phyloP scores from a whole-genome alignment of 805 yeast species.

The Clavispora phyllophila region DNA sequence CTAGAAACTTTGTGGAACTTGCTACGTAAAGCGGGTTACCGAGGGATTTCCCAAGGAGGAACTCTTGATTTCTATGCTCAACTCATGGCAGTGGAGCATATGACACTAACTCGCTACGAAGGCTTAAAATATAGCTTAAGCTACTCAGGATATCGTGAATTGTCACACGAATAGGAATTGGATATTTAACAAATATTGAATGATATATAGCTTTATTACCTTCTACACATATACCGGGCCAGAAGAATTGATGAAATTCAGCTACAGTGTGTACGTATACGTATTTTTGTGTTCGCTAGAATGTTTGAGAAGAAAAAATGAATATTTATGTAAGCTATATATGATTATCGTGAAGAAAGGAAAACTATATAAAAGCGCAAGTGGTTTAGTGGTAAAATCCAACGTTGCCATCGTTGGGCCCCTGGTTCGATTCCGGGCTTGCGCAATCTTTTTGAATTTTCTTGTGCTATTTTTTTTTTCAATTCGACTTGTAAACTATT shows the following conservation, averaged over 20 bases:
- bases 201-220: too few species aligned
- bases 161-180: not conserved
- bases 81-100: slow-evolving; percentile 30
- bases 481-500: not conserved
- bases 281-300: too few species aligned
- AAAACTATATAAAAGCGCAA: slow-evolving; percentile 9
- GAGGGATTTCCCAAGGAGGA: slow-evolving; percentile 5
- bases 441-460: slow-evolving; percentile 12
- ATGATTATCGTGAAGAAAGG: too few species aligned
- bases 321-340: too few species aligned
- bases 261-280: too few species aligned
- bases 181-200: too few species aligned
- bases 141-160: slow-evolving; percentile 20
- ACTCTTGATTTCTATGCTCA: slow-evolving; percentile 21
- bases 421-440: slow-evolving; percentile 19
- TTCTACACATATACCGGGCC: too few species aligned
- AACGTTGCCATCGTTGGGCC: slow-evolving; percentile 19
- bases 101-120: slow-evolving; percentile 30
- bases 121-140: slow-evolving; percentile 27
- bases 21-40: slow-evolving; percentile 64
- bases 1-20: slow-evolving; percentile 65
- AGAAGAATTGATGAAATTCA: too few species aligned
- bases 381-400: slow-evolving; percentile 18
- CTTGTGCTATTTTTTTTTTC: too few species aligned
- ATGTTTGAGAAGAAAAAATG: too few species aligned